Evolutionary conservation across 2,329 filamentous ascomycete genomes (phyloP), one percentile per base, ranked within the genome.

Genomic region (Simplicillium sp.): DNA sequence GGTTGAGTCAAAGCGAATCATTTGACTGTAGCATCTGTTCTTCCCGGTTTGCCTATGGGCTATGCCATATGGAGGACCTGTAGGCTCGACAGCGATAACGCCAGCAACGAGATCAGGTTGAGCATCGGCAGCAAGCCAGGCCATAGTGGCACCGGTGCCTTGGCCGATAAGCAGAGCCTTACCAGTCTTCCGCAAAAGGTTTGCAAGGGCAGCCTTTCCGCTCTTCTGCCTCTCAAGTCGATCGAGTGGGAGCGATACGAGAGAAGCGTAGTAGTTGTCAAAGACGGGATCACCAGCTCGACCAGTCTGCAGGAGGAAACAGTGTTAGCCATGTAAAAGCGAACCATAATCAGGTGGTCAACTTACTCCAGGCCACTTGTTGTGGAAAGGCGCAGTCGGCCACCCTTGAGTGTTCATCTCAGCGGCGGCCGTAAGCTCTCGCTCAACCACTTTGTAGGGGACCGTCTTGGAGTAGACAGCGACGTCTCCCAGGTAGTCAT

Each of bases 41-140:
- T 7, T 39, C 9, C 12, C 31, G 17, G 7, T 29, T 7, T 38
- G 45, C 0, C 40, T 29, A 11, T 40, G 38, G 2, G 48, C 45
- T 1, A 39, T 49, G 11, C 57, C 59, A 47, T 70, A 75, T 0
- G 72, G 73, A 1, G 74, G 73, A 0, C 74, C 74, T 4, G 58
- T 52, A 0, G 74, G 74, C 48, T 79, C 75, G 11, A 80, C 45
- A 1, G 66, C 60, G 2, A 80, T 54, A 15, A 77, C 63, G 1
- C 57, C 66, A 15, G 63, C 64, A 2, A 77, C 66, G 1, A 70
- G 55, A 0, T 65, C 47, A 0, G 75, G 73, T 3, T 63, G 52
- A 3, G 56, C 53, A 47, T 80, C 75, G 2, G 66, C 68, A 8
- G 69, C 59, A 8, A 69, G 58, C 65, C 64, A 73, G 8, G 59